These are phyloP conservation scores for Diplodia seriata DNA, from an alignment of 2,329 filamentous ascomycete species.

Conservation along the genomic window DNA sequence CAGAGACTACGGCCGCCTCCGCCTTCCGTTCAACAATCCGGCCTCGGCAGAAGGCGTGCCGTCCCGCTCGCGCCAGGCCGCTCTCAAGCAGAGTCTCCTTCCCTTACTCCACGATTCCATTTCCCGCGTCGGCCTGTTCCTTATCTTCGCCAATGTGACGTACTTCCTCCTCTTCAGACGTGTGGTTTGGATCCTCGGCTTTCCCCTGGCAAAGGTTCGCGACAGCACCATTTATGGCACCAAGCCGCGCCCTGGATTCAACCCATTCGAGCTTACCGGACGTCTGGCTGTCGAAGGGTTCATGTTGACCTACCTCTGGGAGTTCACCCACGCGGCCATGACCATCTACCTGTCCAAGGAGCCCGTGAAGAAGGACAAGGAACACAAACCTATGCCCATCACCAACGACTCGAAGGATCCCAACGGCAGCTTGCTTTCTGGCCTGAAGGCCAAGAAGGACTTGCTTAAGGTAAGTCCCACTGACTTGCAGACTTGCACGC, in stretches of 20 bases:
- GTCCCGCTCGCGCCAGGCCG: conserved; percentile 8
- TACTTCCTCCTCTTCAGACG: conserved; percentile 45
- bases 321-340: conserved; percentile 77
- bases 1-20: conserved; percentile 74
- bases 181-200: conserved; percentile 58
- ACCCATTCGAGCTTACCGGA: conserved; percentile 20
- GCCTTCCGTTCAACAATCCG: conserved; percentile 49
- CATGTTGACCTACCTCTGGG: conserved; percentile 76
- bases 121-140: conserved; percentile 67
- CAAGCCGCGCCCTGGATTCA: conserved; percentile 25
- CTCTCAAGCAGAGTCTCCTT: conserved; percentile 21
- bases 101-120: conserved; percentile 45
- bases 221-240: conserved; percentile 9
- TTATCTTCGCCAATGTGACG: conserved; percentile 36
- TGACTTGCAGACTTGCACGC: not conserved
- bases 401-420: conserved; percentile 87
- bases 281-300: conserved; percentile 61
- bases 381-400: conserved; percentile 64
- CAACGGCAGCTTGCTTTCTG: conserved; percentile 86
- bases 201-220: conserved; percentile 48
- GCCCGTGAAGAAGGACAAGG: conserved; percentile 76
- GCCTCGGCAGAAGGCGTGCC: conserved; percentile 9
- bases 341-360: conserved; percentile 79
- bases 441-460: conserved; percentile 82
- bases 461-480: conserved; percentile 67